These are phyloP conservation scores for Ambrosiella xylebori DNA, from an alignment of 2,329 filamentous ascomycete genomes.

Conservation along the genomic window DNA sequence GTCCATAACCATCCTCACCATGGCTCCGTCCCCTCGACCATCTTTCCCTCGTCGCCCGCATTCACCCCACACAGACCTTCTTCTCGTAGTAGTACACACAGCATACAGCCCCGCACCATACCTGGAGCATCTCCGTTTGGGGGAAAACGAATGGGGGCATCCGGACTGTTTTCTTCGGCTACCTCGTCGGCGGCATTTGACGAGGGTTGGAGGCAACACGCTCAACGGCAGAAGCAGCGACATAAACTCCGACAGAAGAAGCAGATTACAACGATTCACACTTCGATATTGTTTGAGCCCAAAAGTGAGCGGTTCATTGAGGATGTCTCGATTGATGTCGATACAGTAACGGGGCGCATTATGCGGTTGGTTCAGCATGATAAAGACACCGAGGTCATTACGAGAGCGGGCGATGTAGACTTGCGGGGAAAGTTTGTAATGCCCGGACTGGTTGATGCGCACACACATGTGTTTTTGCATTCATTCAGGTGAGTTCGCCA, in stretches of 20 bases:
- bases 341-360: slow-evolving; percentile 25
- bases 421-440: slow-evolving; percentile 34
- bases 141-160: not conserved
- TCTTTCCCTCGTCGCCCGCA: not conserved
- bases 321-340: slow-evolving; percentile 27
- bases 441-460: slow-evolving; percentile 36
- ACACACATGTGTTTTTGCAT: slow-evolving; percentile 40
- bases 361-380: slow-evolving; percentile 19
- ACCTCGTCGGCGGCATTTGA: not conserved
- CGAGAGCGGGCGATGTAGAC: slow-evolving; percentile 27
- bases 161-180: not conserved
- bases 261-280: slow-evolving; percentile 23
- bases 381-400: slow-evolving; percentile 16
- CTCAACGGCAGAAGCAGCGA: not conserved
- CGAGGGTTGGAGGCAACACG: slow-evolving; percentile 4
- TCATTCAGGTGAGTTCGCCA: slow-evolving; percentile 23
- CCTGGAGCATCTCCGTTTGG: not conserved
- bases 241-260: slow-evolving; percentile 1
- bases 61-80: not conserved
- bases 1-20: not conserved
- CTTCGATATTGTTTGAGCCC: slow-evolving; percentile 30
- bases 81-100: not conserved
- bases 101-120: not conserved
- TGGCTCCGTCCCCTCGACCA: not conserved
- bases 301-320: slow-evolving; percentile 24